Base-by-base conservation (phyloP, 768 basidiomycete species). In the Termitomyces bulborhizus region DNA sequence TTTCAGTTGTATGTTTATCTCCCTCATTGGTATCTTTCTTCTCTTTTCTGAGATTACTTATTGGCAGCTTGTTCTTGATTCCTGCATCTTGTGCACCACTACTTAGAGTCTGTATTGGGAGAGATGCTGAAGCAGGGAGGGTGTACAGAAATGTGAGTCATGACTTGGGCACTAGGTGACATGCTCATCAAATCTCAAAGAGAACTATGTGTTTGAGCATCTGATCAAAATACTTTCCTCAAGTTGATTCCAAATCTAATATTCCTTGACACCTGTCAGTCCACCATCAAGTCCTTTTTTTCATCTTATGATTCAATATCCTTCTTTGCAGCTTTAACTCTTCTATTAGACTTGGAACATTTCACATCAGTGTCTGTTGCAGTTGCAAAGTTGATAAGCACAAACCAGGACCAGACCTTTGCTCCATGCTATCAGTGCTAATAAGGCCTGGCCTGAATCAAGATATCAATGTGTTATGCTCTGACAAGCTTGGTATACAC, bases 81-180 rank as follows among this genome's bases (percentile, higher is more conserved):
- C 95, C 96, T 6, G 93, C 90, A 6, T 79, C 92, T 1, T 77
- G 80, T n/a, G 79, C 84, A 0, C 82, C 84, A 0, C 73, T 98
- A 21, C 69, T 72, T 37, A 68, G 76, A 44, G 67, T 96, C 15
- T 90, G 82, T 62, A 67, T 90, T 8, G 76, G 82, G 11, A 47
- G 92, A 93, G 47, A 73, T 93, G 54, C 62, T 96, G 4, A 67
- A 65, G 1, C 79, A 88, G 64, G 85, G 86, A 0, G 81, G 80
- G 1, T 98, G 95, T 95, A 68, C 69, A 16, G 77, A 84, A 51
- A 63, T 88, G 96, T 95, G 62, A 43, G 77, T 60, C 6, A 39
- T 44, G 6, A 6, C 1, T 49, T 26, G 36, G 11, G 15, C 8
- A 37, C 26, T 9, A 24, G 26, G 27, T 39, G 26, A 16, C 16